Percentiles rank a stretch among this genome's conserved stretches.
Conservation (phyloP, 2,329 filamentous ascomycete species). For the Epichloe typhina region DNA sequence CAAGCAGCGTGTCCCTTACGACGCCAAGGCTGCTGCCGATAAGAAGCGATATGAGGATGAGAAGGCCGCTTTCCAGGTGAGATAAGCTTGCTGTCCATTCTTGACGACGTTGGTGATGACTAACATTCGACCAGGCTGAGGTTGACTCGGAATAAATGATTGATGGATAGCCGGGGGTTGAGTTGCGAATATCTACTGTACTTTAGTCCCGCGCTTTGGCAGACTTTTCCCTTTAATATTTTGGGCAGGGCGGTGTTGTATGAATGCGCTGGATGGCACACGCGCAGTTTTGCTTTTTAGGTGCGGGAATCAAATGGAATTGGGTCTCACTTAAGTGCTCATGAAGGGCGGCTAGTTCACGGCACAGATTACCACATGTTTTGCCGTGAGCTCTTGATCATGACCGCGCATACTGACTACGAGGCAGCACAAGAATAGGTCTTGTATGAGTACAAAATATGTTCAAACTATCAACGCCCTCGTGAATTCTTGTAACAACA, state of each 20-base stretch:
- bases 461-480: background rate
- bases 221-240: conserved; percentile 22
- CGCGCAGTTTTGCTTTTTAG: conserved; percentile 23
- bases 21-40: conserved; percentile 90
- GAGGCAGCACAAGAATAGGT: conserved; percentile 12
- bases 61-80: conserved; percentile 87
- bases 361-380: conserved; percentile 3
- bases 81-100: conserved; percentile 15
- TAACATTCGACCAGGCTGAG: conserved; percentile 31
- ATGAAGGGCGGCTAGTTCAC: conserved; percentile 13
- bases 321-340: conserved; percentile 22
- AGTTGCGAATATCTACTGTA: conserved; percentile 5
- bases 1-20: conserved; percentile 85
- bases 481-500: too few relatives aligned
- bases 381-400: conserved; percentile 13
- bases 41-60: conserved; percentile 99
- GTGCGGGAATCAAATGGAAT: conserved; percentile 21
- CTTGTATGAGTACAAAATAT: conserved; percentile 14
- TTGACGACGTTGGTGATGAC: background rate
- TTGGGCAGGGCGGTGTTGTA: conserved; percentile 29
- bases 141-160: conserved; percentile 34
- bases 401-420: conserved; percentile 10
- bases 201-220: conserved; percentile 8
- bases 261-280: conserved; percentile 24
- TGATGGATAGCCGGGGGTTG: conserved; percentile 3